These are phyloP conservation scores for Xylaria grammica DNA, from an alignment of 495 filamentous ascomycete genomes.

Conservation along the genomic window DNA sequence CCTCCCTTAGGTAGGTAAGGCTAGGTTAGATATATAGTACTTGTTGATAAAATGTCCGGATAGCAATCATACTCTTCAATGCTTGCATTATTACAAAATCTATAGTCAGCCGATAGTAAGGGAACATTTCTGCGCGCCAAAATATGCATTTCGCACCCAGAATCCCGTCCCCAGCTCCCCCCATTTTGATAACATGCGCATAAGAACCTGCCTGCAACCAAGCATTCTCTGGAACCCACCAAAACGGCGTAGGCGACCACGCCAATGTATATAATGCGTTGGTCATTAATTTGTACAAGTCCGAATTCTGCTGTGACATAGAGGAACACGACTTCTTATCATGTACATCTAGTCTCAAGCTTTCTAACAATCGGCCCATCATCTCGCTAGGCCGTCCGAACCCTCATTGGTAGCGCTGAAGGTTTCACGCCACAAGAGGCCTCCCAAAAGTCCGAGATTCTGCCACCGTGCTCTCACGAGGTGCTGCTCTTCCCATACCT, in stretches of 20 bases:
- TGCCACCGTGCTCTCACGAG: slow-evolving; percentile 28
- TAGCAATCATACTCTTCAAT: too few species aligned
- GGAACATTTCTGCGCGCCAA: background rate
- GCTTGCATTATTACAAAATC: slow-evolving; percentile 3
- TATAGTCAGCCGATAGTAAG: background rate
- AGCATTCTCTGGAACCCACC: background rate
- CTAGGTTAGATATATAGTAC: too few species aligned
- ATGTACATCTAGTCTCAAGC: background rate
- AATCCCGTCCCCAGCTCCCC: slow-evolving; percentile 7
- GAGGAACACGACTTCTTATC: slow-evolving; percentile 3
- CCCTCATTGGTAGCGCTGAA: background rate
- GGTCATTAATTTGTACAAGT: slow-evolving; percentile 37
- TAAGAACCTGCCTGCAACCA: slow-evolving; percentile 1
- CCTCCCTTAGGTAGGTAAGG: too few species aligned
- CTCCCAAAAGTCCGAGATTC: background rate
- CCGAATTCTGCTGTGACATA: background rate
- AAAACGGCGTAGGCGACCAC: background rate
- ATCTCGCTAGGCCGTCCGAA: background rate
- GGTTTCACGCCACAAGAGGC: slow-evolving; percentile 6
- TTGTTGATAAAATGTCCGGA: too few species aligned
- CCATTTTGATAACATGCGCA: background rate
- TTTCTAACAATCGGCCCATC: background rate
- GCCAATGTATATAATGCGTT: slow-evolving; percentile 33
- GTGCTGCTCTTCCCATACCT: slow-evolving; percentile 69
- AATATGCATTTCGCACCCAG: background rate